These are phyloP conservation scores for Chamaecrista fasciculata DNA, from an alignment of 306 rosid species.

Conservation along the genomic window DNA sequence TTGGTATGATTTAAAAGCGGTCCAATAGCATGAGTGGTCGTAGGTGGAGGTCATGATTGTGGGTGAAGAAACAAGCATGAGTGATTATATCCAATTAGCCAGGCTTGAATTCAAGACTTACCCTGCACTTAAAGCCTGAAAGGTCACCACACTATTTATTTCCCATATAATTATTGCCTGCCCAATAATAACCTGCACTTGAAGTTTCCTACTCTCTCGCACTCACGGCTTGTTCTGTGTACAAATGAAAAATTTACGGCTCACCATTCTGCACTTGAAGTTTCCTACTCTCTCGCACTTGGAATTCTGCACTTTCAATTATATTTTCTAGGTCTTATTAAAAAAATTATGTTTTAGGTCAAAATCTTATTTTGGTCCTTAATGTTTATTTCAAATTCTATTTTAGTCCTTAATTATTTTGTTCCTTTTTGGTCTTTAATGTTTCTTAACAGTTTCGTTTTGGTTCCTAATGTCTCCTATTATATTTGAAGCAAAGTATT, in stretches of 20 bases:
- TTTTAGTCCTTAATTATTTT: too few species aligned
- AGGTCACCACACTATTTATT: background rate
- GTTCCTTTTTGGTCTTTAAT: too few species aligned
- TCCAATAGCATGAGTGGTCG: background rate
- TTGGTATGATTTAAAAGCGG: background rate
- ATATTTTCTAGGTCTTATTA: too few species aligned
- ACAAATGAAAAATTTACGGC: too few species aligned
- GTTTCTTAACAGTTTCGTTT: too few species aligned
- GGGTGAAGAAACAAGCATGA: too few species aligned
- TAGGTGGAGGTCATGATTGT: conserved; percentile 18
- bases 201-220: background rate
- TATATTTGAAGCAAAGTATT: too few species aligned
- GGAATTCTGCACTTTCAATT: background rate
- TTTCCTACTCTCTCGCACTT: background rate
- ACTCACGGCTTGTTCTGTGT: too few species aligned
- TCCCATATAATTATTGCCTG: conserved; percentile 12
- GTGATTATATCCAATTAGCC: background rate
- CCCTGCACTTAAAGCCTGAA: conserved; percentile 27
- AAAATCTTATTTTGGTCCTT: too few species aligned
- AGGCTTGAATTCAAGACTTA: conserved; percentile 1
- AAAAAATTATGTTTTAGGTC: too few species aligned
- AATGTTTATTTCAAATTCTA: too few species aligned
- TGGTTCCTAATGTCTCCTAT: too few species aligned
- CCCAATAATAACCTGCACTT: background rate
- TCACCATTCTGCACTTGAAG: background rate